A percentile compares a stretch with the other conserved stretches of the same genome.
These are phyloP conservation scores for Grosmannia huntii DNA, from an alignment of 2,329 filamentous ascomycete genomes.

Conservation along the genomic window DNA sequence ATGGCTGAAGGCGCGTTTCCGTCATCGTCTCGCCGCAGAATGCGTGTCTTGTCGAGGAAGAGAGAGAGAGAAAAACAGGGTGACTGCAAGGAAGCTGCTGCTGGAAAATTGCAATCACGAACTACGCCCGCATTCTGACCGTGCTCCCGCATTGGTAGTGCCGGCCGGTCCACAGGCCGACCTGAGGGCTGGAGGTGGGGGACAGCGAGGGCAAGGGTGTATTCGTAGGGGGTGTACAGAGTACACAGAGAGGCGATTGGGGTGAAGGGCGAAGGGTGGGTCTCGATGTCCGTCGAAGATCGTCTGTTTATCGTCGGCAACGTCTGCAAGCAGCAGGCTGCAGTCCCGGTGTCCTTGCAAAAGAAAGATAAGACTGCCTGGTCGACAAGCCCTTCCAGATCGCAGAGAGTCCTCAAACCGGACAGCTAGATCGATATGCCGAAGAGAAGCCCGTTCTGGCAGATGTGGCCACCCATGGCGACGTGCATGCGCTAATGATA, in stretches of 20 bases:
- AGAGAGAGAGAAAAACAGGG: too few relatives aligned
- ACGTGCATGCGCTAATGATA: too few relatives aligned
- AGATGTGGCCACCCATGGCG: too few relatives aligned
- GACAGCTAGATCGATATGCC: too few relatives aligned
- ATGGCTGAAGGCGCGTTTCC: neutral
- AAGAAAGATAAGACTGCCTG: too few relatives aligned
- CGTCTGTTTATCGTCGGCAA: neutral
- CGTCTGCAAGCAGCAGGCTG: too few relatives aligned
- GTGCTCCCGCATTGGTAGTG: neutral
- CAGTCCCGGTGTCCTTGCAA: too few relatives aligned
- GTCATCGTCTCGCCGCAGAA: neutral
- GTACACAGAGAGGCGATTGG: too few relatives aligned
- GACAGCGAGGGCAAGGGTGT: neutral
- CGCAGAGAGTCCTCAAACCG: too few relatives aligned
- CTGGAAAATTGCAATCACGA: neutral
- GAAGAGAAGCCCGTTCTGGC: too few relatives aligned
- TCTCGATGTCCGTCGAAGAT: neutral
- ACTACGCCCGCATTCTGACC: neutral
- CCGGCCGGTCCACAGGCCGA: neutral
- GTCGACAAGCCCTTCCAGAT: too few relatives aligned
- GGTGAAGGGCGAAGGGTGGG: neutral
- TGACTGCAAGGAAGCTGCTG: neutral
- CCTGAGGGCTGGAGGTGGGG: neutral
- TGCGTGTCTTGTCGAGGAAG: too few relatives aligned
- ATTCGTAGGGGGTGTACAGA: neutral